These are phyloP conservation scores for Telfairia occidentalis DNA, from an alignment of 331 rosid genomes.

Conservation along the genomic window DNA sequence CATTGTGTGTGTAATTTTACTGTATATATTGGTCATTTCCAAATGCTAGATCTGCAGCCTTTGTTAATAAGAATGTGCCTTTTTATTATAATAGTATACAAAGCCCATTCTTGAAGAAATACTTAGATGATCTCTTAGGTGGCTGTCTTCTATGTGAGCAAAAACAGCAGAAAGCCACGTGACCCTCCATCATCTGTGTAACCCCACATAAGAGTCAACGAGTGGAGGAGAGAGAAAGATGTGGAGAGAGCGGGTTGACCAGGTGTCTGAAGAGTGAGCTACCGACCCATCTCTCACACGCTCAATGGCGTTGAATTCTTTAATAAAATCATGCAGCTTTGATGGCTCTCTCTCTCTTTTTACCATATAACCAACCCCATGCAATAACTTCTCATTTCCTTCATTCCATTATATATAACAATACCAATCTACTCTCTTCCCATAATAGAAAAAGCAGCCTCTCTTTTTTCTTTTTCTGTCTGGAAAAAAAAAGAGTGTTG, in stretches of 20 bases:
- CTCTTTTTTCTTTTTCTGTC: conserved; percentile 26
- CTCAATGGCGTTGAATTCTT: conserved; percentile 94
- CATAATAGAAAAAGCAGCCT: conserved; percentile 15
- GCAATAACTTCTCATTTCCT: conserved; percentile 25
- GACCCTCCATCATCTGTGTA: neutral
- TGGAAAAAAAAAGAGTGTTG: neutral
- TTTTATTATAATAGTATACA: neutral
- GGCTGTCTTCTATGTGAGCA: neutral
- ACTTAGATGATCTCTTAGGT: neutral
- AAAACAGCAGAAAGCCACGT: neutral
- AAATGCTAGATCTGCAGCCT: neutral
- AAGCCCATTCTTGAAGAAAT: neutral
- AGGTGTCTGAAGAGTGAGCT: conserved; percentile 92
- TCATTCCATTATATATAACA: conserved; percentile 26
- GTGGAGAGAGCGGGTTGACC: conserved; percentile 59
- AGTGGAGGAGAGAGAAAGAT: conserved; percentile 25
- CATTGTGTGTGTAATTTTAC: neutral
- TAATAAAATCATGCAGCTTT: conserved; percentile 84
- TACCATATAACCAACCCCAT: conserved; percentile 26
- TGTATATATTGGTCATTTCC: neutral
- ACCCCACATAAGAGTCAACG: conserved; percentile 9
- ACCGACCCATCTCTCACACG: conserved; percentile 81
- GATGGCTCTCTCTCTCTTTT: conserved; percentile 40
- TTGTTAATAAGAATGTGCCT: neutral
- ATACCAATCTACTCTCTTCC: conserved; percentile 18